A percentile compares a stretch with the other conserved stretches of the same genome.
Evolutionary conservation across 2,329 filamentous ascomycete species (phyloP).

Genomic region (Trichoderma harzianum): DNA sequence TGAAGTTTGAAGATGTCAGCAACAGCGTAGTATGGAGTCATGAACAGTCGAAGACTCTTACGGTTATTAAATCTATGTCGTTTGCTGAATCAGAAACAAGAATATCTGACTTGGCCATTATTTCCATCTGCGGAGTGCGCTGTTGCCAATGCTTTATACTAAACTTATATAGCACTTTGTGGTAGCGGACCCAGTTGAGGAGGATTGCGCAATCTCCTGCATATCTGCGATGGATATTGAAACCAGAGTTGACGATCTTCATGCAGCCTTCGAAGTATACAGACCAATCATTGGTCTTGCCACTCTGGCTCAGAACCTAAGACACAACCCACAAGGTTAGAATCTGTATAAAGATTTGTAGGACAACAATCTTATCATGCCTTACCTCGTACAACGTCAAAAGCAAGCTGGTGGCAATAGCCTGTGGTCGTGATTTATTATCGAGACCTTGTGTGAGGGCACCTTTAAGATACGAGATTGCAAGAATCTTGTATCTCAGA

Average conservation of each 20-base stretch:
- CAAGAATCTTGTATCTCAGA: conserved; percentile 6
- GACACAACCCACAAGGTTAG: background rate
- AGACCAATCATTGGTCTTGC: conserved; percentile 16
- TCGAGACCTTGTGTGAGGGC: conserved; percentile 7
- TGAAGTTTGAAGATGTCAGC: background rate
- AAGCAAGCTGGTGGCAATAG: conserved; percentile 16
- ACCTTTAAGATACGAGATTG: conserved; percentile 7
- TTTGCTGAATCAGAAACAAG: conserved; percentile 9
- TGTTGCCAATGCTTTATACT: conserved; percentile 19
- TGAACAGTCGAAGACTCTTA: background rate
- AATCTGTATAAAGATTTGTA: background rate
- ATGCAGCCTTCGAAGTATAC: conserved; percentile 15
- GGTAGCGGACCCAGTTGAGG: conserved; percentile 18
- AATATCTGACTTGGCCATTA: conserved; percentile 11
- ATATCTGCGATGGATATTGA: conserved; percentile 12
- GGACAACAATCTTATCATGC: background rate
- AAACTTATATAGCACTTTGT: conserved; percentile 18
- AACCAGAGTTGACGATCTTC: conserved; percentile 17
- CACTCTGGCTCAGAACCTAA: conserved; percentile 13
- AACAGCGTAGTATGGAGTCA: background rate
- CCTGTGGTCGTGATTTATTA: conserved; percentile 7
- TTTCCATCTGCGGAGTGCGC: conserved; percentile 11
- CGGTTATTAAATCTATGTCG: conserved; percentile 11
- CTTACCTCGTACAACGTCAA: conserved; percentile 15
- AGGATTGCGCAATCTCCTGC: conserved; percentile 13